A percentile compares a stretch with the other conserved stretches of the same genome.
Conservation (phyloP, 202 grass and related monocot genomes). For the Brachypodium distachyon region DNA sequence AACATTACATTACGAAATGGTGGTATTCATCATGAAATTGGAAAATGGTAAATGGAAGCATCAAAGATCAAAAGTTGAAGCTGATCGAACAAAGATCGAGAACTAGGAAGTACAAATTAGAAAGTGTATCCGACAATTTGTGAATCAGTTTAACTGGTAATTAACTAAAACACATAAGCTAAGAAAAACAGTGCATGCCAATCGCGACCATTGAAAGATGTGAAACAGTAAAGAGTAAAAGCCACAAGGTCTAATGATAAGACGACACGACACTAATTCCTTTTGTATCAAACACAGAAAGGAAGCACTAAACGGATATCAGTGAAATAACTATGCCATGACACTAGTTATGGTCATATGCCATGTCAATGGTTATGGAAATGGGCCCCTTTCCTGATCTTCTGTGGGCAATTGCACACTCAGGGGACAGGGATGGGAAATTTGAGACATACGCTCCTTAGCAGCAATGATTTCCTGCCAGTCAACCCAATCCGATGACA, state of each 20-base stretch:
- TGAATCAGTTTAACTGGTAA: neutral
- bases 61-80: no score
- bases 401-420: neutral
- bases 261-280: no score
- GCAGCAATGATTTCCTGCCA: neutral
- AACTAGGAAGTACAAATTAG: no score
- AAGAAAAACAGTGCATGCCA: neutral
- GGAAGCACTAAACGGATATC: neutral
- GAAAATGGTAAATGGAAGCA: no score
- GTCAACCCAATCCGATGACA: neutral
- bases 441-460: neutral
- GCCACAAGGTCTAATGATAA: no score
- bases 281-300: neutral
- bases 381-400: neutral
- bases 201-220: neutral
- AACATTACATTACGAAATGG: no score
- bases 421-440: neutral
- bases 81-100: no score
- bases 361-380: neutral
- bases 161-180: neutral
- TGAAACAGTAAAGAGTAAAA: no score
- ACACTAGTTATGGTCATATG: neutral
- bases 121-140: neutral
- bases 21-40: no score
- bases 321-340: neutral